Evolutionary conservation across 495 filamentous ascomycete species (phyloP).

Genomic region (Penicillium dipodomyicola): DNA sequence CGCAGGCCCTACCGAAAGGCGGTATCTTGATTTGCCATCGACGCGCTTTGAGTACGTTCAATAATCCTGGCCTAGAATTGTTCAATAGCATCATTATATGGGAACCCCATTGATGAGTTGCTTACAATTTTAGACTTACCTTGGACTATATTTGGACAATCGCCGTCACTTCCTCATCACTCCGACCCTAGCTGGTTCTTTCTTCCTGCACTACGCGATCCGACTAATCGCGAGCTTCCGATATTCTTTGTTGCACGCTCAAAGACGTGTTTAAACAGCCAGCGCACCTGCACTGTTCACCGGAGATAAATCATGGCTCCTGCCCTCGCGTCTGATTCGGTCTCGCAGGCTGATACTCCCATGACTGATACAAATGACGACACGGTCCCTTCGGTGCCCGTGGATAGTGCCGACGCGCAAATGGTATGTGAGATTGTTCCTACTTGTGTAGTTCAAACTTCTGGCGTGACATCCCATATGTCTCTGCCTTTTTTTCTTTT

Average conservation of each 20-base stretch:
- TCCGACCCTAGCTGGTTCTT: background rate
- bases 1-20: background rate
- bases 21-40: conserved; percentile 5
- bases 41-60: conserved; percentile 2
- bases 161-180: background rate
- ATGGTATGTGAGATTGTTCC: conserved; percentile 32
- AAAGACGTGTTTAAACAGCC: conserved; percentile 19
- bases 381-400: conserved; percentile 40
- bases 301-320: conserved; percentile 56
- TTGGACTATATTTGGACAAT: background rate
- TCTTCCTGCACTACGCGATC: conserved; percentile 1
- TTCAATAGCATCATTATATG: conserved; percentile 1
- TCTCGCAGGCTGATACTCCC: conserved; percentile 52
- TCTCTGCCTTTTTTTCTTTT: too few relatives aligned
- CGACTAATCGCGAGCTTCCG: conserved; percentile 11
- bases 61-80: background rate
- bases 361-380: conserved; percentile 63
- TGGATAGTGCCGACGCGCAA: conserved; percentile 44
- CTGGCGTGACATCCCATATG: background rate
- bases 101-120: background rate
- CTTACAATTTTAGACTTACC: background rate
- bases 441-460: background rate
- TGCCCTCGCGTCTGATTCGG: conserved; percentile 47
- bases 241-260: conserved; percentile 10
- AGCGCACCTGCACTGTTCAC: conserved; percentile 32